These are phyloP conservation scores for Arthrobotrys megalospora DNA, from an alignment of 2,329 filamentous ascomycete genomes.

Conservation along the genomic window DNA sequence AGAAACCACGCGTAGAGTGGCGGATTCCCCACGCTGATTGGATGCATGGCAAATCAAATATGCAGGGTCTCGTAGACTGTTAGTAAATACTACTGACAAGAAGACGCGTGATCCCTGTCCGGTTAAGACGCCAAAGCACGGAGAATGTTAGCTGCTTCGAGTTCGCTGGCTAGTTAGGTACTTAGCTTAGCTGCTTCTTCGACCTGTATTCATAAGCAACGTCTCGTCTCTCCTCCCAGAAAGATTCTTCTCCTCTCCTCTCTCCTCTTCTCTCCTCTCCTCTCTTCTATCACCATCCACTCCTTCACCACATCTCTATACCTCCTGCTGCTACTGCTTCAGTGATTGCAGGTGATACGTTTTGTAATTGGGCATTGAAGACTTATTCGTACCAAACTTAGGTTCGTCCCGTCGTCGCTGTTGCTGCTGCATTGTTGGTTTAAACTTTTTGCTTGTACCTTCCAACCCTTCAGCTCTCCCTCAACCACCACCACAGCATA, in stretches of 20 bases:
- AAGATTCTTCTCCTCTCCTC: constrained; percentile 64
- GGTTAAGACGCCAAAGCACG: neutral
- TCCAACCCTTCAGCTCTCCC: neutral
- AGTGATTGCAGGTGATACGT: neutral
- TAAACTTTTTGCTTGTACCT: constrained; percentile 23
- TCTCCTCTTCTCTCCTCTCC: constrained; percentile 62
- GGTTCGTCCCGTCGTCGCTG: no score
- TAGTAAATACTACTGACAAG: no score
- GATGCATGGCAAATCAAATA: no score
- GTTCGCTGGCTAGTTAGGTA: constrained; percentile 55
- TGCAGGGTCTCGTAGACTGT: no score
- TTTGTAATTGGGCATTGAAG: constrained; percentile 30
- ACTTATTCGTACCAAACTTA: constrained; percentile 4
- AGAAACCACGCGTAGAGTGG: no score
- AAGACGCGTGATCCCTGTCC: no score
- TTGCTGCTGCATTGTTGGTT: constrained; percentile 51
- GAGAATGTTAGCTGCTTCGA: constrained; percentile 41
- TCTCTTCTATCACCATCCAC: constrained; percentile 59
- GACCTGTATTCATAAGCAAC: constrained; percentile 66
- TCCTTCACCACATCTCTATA: constrained; percentile 25
- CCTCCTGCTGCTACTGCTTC: neutral
- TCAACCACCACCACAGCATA: neutral
- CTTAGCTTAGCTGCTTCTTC: constrained; percentile 1
- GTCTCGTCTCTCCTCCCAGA: constrained; percentile 30
- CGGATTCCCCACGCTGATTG: no score